phyloP scores from a whole-genome alignment of 768 basidiomycete genomes.

The Cystobasidium tubakii region DNA sequence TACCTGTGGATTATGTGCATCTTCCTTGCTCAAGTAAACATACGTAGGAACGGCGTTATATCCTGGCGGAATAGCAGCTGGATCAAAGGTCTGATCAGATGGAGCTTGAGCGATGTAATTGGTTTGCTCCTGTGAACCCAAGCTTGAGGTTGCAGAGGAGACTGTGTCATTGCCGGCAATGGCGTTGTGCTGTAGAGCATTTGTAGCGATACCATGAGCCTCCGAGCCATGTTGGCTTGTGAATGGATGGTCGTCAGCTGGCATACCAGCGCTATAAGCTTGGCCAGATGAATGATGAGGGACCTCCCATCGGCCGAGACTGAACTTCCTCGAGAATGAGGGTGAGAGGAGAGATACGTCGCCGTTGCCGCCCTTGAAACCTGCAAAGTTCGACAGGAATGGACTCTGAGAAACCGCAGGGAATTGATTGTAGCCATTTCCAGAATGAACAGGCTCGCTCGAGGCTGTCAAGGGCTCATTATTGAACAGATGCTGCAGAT shows the following conservation, averaged over 20 bases:
- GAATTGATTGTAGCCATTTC: neutral
- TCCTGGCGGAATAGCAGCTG: slow-evolving; percentile 20
- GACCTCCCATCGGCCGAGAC: slow-evolving; percentile 38
- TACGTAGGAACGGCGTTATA: slow-evolving; percentile 19
- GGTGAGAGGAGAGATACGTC: slow-evolving; percentile 21
- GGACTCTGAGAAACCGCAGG: neutral
- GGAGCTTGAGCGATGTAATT: slow-evolving; percentile 4
- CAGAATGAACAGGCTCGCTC: neutral
- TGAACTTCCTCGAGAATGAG: slow-evolving; percentile 36
- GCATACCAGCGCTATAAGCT: neutral
- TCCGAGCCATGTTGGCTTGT: neutral
- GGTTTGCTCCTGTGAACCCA: slow-evolving; percentile 1
- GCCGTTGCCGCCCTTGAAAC: slow-evolving; percentile 17
- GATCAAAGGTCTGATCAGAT: slow-evolving; percentile 1
- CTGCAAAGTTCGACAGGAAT: neutral
- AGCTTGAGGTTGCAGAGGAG: neutral
- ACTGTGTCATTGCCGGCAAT: neutral
- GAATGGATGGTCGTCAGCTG: neutral
- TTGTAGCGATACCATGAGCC: neutral
- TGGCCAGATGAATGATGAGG: neutral
- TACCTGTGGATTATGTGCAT: slow-evolving; percentile 33
- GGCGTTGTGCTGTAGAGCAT: neutral
- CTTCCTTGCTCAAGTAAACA: slow-evolving; percentile 32
- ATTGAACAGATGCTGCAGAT: slow-evolving; percentile 20
- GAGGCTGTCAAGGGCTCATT: neutral